A percentile compares a stretch with the other conserved stretches of the same genome.
Conservation (phyloP, 2,329 filamentous ascomycete species). For the Hymenoscyphus albidus region DNA sequence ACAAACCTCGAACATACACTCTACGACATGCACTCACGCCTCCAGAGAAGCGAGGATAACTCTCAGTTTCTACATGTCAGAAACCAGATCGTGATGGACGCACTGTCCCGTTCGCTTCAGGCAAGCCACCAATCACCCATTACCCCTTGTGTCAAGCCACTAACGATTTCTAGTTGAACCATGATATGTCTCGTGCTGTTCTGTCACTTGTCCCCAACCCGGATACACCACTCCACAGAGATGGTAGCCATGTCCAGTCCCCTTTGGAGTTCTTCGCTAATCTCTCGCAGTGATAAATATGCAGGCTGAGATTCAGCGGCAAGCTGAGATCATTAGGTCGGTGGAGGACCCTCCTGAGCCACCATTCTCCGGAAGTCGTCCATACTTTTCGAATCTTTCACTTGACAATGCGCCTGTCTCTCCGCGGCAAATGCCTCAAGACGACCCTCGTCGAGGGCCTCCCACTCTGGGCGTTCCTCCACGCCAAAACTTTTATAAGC, state of each 20-base stretch:
- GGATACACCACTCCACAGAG: constrained; percentile 74
- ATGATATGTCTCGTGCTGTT: constrained; percentile 75
- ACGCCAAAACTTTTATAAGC: constrained; percentile 64
- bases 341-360: constrained; percentile 65
- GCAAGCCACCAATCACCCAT: constrained; percentile 39
- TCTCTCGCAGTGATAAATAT: constrained; percentile 47
- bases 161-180: constrained; percentile 61
- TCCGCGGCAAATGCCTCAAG: constrained; percentile 79
- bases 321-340: constrained; percentile 53
- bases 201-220: constrained; percentile 69
- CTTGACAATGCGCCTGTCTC: constrained; percentile 78
- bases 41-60: constrained; percentile 80
- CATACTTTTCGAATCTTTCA: constrained; percentile 57
- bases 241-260: constrained; percentile 57
- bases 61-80: constrained; percentile 75
- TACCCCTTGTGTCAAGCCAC: constrained; percentile 53
- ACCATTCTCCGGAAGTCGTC: constrained; percentile 59
- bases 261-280: constrained; percentile 28
- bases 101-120: constrained; percentile 68
- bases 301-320: constrained; percentile 58
- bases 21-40: constrained; percentile 72
- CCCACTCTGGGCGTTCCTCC: constrained; percentile 57
- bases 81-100: constrained; percentile 78
- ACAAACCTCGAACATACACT: constrained; percentile 74
- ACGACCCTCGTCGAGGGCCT: constrained; percentile 67